Evolutionary conservation across 768 basidiomycete species (phyloP), one percentile per base, ranked within the genome.

Genomic region (Coprinopsis cinerea): DNA sequence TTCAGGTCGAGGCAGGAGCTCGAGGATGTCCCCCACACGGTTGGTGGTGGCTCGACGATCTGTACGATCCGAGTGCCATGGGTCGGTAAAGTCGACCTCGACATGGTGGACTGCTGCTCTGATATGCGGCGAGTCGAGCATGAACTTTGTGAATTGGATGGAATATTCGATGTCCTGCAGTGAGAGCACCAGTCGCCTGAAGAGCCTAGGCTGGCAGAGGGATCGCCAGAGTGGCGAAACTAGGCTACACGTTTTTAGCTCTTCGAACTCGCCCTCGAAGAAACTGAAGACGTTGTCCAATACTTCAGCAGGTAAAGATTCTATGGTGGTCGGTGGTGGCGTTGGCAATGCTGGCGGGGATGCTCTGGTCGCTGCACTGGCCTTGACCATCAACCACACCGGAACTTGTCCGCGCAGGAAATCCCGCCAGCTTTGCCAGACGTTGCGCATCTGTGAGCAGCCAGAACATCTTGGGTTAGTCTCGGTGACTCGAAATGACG

Each of bases 21-120:
- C 51, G 45, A 52, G 51, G 17, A 52, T 39, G 37, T 52, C 51
- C 11, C 44, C 51, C 51, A 52, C 32, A 45, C 46, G 51, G 51
- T 52, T 46, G 26, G 25, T 26, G 20, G 45, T 45, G 20, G 20
- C 6, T 10, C 42, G 39, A n/a, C 48, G 30, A 41, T 49, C 48
- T 18, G 40, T 46, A n/a, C 48, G 30, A 41, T 49, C 48, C 14
- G 23, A 20, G 36, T 44, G 22, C 51, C 51, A 52, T 24, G 35
- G 6, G 25, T 52, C 51, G 25, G 36, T 18, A 37, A 52, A 52
- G 39, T 52, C 44, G 24, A 52, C 51, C 7, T 45, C 45, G 20
- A 52, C 36, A 9, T 46, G 44, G 9, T 45, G 51, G 5, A 52
- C 44, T 36, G 35, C 51, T 1, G 51, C 44, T 18, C 51, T n/a